Conservation (phyloP, 139 green algal genomes). For the Pleodorina starrii region DNA sequence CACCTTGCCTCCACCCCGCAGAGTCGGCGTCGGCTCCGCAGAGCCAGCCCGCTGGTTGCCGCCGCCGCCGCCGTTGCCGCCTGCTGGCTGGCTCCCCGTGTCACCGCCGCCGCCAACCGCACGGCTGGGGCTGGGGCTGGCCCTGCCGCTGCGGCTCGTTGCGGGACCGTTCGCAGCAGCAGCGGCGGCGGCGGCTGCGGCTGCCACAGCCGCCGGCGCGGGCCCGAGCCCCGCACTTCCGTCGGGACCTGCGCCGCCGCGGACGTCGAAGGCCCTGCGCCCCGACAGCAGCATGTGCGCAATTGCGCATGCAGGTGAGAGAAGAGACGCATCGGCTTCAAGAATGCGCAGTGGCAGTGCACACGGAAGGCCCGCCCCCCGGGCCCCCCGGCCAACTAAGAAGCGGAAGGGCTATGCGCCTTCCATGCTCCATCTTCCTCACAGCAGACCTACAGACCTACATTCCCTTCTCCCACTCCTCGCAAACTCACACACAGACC, state of each 20-base stretch:
- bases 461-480: too few relatives aligned
- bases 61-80: not conserved
- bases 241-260: not conserved
- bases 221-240: not conserved
- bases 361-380: too few relatives aligned
- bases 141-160: not conserved
- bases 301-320: too few relatives aligned
- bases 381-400: too few relatives aligned
- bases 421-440: too few relatives aligned
- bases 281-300: not conserved
- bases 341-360: too few relatives aligned
- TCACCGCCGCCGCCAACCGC: not conserved
- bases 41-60: not conserved
- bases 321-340: too few relatives aligned
- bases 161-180: not conserved
- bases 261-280: conserved; percentile 23
- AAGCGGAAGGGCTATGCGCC: too few relatives aligned
- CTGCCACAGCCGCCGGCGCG: not conserved
- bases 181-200: not conserved
- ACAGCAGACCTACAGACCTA: too few relatives aligned
- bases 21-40: not conserved
- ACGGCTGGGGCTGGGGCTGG: not conserved
- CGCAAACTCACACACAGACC: too few relatives aligned
- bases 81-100: not conserved
- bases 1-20: not conserved